phyloP scores from a whole-genome alignment of 768 basidiomycete genomes.

The Leccinum disarticulatum region DNA sequence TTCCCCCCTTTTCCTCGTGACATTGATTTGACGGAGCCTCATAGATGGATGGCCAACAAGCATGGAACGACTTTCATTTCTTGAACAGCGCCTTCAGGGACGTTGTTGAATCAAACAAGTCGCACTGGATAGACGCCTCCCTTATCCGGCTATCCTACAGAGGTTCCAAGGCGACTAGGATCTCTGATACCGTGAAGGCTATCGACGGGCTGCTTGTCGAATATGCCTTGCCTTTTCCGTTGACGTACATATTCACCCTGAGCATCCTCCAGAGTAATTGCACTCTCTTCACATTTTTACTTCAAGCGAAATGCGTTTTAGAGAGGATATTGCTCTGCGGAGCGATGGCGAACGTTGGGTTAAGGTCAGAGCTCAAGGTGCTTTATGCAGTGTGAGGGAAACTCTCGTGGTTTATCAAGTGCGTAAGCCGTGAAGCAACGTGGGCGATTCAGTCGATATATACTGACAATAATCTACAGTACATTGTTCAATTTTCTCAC shows the following conservation, averaged over 20 bases:
- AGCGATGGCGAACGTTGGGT: conserved; percentile 34
- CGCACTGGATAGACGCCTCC: conserved; percentile 61
- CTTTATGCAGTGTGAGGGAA: conserved; percentile 78
- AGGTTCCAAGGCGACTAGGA: conserved; percentile 45
- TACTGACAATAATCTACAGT: conserved; percentile 35
- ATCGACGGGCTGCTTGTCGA: conserved; percentile 71
- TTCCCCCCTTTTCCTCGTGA: background rate
- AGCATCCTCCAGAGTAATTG: conserved; percentile 55
- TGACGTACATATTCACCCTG: conserved; percentile 75
- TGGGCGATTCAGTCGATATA: too few species aligned
- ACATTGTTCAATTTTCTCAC: conserved; percentile 68
- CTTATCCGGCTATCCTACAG: conserved; percentile 73
- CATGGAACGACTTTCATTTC: conserved; percentile 83
- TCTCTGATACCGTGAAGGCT: conserved; percentile 56
- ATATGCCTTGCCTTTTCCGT: conserved; percentile 78
- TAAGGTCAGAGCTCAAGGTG: conserved; percentile 55
- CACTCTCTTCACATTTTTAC: conserved; percentile 66
- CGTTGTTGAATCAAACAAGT: conserved; percentile 50
- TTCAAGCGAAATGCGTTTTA: conserved; percentile 72
- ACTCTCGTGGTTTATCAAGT: conserved; percentile 86
- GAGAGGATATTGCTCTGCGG: conserved; percentile 69
- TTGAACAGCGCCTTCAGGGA: conserved; percentile 76
- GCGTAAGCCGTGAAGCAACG: conserved; percentile 30
- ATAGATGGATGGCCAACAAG: conserved; percentile 72
- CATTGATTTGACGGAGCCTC: background rate